These are phyloP conservation scores for Wickerhamiella lipophila DNA, from an alignment of 805 yeast species.

Conservation along the genomic window DNA sequence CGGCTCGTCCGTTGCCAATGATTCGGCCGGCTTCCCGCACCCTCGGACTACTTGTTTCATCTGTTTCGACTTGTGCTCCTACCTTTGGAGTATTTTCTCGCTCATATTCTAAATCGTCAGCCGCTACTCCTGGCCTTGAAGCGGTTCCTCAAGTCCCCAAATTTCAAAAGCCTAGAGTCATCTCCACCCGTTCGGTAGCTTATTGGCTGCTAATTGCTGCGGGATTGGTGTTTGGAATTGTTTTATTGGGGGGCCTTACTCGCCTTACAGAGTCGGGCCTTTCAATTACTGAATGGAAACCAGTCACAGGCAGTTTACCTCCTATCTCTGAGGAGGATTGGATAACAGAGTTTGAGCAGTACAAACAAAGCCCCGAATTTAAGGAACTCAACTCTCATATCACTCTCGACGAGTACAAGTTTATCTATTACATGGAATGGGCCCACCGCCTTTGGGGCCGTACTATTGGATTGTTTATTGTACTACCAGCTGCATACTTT, in stretches of 20 bases:
- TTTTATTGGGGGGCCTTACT: conserved; percentile 91
- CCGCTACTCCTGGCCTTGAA: conserved; percentile 15
- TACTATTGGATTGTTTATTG: conserved; percentile 69
- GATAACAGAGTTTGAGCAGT: conserved; percentile 72
- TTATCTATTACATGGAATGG: conserved; percentile 97
- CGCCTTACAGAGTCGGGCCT: conserved; percentile 91
- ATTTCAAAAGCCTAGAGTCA: conserved; percentile 24
- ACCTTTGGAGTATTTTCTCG: neutral
- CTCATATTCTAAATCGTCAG: neutral
- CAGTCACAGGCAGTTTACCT: conserved; percentile 90
- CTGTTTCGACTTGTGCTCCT: neutral
- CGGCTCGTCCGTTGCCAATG: too few relatives aligned
- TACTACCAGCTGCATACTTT: conserved; percentile 76
- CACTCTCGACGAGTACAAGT: conserved; percentile 83
- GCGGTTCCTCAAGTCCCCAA: conserved; percentile 16
- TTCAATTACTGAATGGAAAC: conserved; percentile 96
- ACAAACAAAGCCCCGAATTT: conserved; percentile 81
- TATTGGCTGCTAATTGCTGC: conserved; percentile 84
- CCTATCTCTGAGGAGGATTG: conserved; percentile 73
- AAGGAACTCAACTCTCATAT: conserved; percentile 78
- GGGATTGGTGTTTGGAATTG: conserved; percentile 84
- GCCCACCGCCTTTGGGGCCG: conserved; percentile 87
- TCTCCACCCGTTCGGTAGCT: conserved; percentile 52
- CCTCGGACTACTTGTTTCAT: neutral
- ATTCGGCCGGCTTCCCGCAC: too few relatives aligned